A percentile compares a stretch with the other conserved stretches of the same genome.
These are phyloP conservation scores for Monilinia fructicola DNA, from an alignment of 2,329 filamentous ascomycete species.

Conservation along the genomic window DNA sequence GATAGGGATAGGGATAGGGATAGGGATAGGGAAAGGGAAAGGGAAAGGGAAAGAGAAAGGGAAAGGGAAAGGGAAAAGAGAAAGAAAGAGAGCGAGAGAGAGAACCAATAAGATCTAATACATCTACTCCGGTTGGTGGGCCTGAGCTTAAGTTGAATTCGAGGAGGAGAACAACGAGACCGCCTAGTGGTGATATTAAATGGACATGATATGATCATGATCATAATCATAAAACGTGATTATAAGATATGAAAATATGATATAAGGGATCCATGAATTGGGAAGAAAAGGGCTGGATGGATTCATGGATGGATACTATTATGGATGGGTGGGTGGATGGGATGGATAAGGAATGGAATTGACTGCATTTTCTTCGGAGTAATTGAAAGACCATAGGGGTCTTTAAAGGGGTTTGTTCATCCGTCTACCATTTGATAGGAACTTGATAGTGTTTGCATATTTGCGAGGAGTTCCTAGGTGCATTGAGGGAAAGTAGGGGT, in stretches of 20 bases:
- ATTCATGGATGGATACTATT: slow-evolving; percentile 3
- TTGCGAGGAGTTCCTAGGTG: slow-evolving; percentile 10
- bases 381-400: not conserved
- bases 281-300: not conserved
- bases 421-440: not conserved
- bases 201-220: slow-evolving; percentile 36
- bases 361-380: slow-evolving; percentile 22
- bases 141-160: slow-evolving; percentile 35
- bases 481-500: not conserved
- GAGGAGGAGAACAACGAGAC: slow-evolving; percentile 36
- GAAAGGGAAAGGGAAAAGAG: slow-evolving; percentile 30
- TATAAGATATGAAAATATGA: not conserved
- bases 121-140: slow-evolving; percentile 26
- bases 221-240: not conserved
- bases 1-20: slow-evolving; percentile 30
- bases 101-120: slow-evolving; percentile 27
- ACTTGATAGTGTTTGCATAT: slow-evolving; percentile 11
- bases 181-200: slow-evolving; percentile 40
- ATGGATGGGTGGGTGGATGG: slow-evolving; percentile 6
- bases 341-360: slow-evolving; percentile 1
- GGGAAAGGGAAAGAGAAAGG: slow-evolving; percentile 29
- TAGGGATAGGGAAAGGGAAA: slow-evolving; percentile 30
- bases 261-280: not conserved
- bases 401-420: not conserved
- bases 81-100: slow-evolving; percentile 26